Base-by-base conservation (phyloP, 73 alveolate species). In the Blepharisma stoltei region DNA sequence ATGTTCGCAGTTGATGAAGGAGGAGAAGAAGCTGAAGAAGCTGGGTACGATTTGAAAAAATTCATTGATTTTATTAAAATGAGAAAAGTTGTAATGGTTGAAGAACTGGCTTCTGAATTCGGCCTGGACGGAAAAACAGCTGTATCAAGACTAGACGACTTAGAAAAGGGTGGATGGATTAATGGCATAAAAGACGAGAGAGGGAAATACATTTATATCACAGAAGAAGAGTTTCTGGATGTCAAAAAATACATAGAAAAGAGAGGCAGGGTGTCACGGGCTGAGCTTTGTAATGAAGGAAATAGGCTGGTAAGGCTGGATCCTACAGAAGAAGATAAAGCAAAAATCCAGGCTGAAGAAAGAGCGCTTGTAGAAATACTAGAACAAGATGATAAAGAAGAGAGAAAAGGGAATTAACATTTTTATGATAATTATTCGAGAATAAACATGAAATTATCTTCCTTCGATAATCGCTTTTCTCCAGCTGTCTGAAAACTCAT, bases 181-280 rank as follows among this genome's bases (percentile, higher is more conserved):
- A 78, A 67, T 44, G 96, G 96, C 38, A 81, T 90, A 52, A 82
- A 81, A 7, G 96, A 90, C 77, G 96, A 90, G 65, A 87, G 96
- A 83, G 96, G 96, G n/a, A 90, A 90, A 69, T 90, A 76, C 71
- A 90, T 90, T 54, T 83, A 90, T 54, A 75, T 90, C 11, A 88
- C 90, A 27, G 70, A 71, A 37, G 69, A 77, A 23, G 96, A 90
- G 71, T 71, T 78, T 43, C 90, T 86, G 21, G 80, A 81, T 77
- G 65, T 83, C 18, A 83, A 76, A 78, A 83, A 83, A 60, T 83
- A 78, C 70, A 83, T 83, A 4, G 46, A 55, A 45, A 78, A 80
- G 6, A 73, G 80, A 78, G 90, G 90, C 6, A 76, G 90, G 37
- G 84, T 83, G 76, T 65, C 77, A 5, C 73, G 90, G 44, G 41